These are phyloP conservation scores for Aspergillus oerlinghausenensis DNA, from an alignment of 2,329 filamentous ascomycete genomes.

Conservation along the genomic window DNA sequence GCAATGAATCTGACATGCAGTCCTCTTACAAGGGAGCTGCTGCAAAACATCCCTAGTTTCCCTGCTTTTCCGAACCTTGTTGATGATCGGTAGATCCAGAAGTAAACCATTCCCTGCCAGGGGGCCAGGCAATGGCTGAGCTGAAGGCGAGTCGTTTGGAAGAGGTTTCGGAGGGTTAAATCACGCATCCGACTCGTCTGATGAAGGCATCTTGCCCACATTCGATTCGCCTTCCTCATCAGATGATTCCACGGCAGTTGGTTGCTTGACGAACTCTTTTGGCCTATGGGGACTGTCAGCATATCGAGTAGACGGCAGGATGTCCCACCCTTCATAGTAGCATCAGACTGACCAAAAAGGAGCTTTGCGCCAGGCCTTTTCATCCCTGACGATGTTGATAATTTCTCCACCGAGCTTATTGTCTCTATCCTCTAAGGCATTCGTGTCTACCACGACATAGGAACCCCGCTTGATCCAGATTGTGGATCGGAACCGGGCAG, in stretches of 20 bases:
- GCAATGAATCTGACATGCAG: conserved; percentile 15
- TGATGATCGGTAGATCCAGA: background rate
- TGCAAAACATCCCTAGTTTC: background rate
- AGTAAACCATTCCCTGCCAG: background rate
- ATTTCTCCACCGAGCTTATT: conserved; percentile 86
- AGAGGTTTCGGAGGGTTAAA: conserved; percentile 14
- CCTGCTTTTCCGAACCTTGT: background rate
- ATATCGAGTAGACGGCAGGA: background rate
- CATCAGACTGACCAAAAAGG: conserved; percentile 65
- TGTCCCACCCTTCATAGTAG: background rate
- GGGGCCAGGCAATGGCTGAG: background rate
- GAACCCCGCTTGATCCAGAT: conserved; percentile 91
- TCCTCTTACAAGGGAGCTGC: background rate
- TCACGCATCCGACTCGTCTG: conserved; percentile 69
- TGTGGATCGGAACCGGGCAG: conserved; percentile 79
- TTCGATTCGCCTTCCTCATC: conserved; percentile 75
- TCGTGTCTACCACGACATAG: conserved; percentile 76
- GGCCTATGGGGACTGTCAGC: conserved; percentile 55
- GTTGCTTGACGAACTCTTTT: conserved; percentile 67
- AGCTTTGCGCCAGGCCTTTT: conserved; percentile 87
- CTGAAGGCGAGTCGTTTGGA: background rate
- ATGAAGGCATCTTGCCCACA: conserved; percentile 79
- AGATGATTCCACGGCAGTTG: conserved; percentile 58
- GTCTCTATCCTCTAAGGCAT: conserved; percentile 59
- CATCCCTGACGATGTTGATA: conserved; percentile 84